Evolutionary conservation across 192 early-diverging fungal genomes (phyloP).

Genomic region (Coemansia asiatica): DNA sequence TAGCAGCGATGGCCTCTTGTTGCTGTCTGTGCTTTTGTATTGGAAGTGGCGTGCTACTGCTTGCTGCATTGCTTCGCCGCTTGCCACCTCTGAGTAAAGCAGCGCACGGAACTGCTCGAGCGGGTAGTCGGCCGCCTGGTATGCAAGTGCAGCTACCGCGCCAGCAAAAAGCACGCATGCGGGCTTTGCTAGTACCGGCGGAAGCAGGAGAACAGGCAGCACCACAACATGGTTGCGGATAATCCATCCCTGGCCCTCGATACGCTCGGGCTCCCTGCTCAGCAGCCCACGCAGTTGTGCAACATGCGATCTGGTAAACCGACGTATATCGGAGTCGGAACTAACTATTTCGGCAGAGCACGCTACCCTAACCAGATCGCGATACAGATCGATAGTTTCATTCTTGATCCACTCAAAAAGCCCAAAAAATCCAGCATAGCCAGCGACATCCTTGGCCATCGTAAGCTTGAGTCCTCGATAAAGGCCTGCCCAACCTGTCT

Average conservation of each 20-base stretch:
- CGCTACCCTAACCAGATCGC: slow-evolving; percentile 48
- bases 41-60: slow-evolving; percentile 35
- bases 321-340: slow-evolving; percentile 18
- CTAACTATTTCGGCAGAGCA: slow-evolving; percentile 25
- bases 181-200: slow-evolving; percentile 55
- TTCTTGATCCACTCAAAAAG: slow-evolving; percentile 76
- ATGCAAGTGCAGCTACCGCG: slow-evolving; percentile 63
- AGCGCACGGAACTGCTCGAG: slow-evolving; percentile 66
- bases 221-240: slow-evolving; percentile 20
- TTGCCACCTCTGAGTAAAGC: slow-evolving; percentile 66
- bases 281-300: slow-evolving; percentile 38
- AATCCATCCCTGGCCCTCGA: slow-evolving; percentile 40
- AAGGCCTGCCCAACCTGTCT: slow-evolving; percentile 25
- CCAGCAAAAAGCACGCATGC: slow-evolving; percentile 62
- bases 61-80: slow-evolving; percentile 33
- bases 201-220: slow-evolving; percentile 43
- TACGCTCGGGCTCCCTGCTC: slow-evolving; percentile 24
- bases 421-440: slow-evolving; percentile 76
- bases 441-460: slow-evolving; percentile 64
- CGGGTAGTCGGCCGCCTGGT: slow-evolving; percentile 73
- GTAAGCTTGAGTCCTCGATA: slow-evolving; percentile 50
- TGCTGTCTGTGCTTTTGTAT: background rate
- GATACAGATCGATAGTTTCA: slow-evolving; percentile 64
- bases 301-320: slow-evolving; percentile 31
- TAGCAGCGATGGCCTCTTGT: background rate